Conservation (phyloP, 2,329 filamentous ascomycete species). For the Ustilaginoidea virens region DNA sequence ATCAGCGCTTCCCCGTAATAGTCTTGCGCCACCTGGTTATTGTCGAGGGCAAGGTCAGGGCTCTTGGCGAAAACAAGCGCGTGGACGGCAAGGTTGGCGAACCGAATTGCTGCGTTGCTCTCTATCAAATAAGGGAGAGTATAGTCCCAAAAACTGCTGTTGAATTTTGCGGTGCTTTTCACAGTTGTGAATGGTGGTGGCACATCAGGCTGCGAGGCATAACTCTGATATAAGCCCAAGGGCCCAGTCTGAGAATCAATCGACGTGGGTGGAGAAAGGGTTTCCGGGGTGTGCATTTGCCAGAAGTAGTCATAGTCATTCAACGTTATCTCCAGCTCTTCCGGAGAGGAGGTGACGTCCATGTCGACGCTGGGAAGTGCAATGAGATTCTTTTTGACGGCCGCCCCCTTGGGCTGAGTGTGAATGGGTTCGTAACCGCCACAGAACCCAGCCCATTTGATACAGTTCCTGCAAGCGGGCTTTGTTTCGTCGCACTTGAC, state of each 20-base stretch:
- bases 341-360: slow-evolving; percentile 4
- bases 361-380: slow-evolving; percentile 3
- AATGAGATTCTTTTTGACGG: not conserved
- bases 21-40: slow-evolving; percentile 5
- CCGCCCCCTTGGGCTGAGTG: slow-evolving; percentile 1
- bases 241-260: slow-evolving; percentile 3
- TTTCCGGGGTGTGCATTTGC: slow-evolving; percentile 2
- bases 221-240: not conserved
- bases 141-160: slow-evolving; percentile 18
- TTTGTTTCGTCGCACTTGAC: slow-evolving; percentile 22
- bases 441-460: slow-evolving; percentile 20
- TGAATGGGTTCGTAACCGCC: slow-evolving; percentile 13
- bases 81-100: slow-evolving; percentile 22
- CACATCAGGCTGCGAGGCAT: not conserved
- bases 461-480: slow-evolving; percentile 17
- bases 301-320: slow-evolving; percentile 2
- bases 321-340: slow-evolving; percentile 2
- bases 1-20: slow-evolving; percentile 17
- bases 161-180: slow-evolving; percentile 11
- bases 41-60: slow-evolving; percentile 5
- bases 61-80: slow-evolving; percentile 15
- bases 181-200: not conserved
- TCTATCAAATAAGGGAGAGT: slow-evolving; percentile 19
- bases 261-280: slow-evolving; percentile 2
- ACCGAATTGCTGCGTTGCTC: slow-evolving; percentile 17